Evolutionary conservation across 164 flowering plant genomes (phyloP), one percentile per base, ranked within the genome.

Genomic region (Amborella trichopoda): DNA sequence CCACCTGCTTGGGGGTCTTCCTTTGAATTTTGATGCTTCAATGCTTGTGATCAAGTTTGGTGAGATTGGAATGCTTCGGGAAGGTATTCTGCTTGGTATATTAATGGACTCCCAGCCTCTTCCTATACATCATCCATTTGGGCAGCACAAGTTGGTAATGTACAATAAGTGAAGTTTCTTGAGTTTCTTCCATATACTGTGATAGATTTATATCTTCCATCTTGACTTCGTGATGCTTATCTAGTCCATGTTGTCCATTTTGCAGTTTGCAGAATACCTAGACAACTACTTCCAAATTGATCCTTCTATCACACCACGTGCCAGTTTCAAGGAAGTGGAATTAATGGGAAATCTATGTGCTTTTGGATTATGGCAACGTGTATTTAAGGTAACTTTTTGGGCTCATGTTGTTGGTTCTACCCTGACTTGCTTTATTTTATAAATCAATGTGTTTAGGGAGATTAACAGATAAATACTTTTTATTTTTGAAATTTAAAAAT

Each of bases 21-120:
- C 86, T 10, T 64, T 91, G 53, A 83, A 95, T 39, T 82, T 91
- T 73, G 96, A 91, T 71, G 90, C 96, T 40, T 80, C 96, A 27
- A 63, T 84, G 45, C 70, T 80, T 14, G 67, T 78, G 39, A 64
- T 87, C 53, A 91, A 84, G 70, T 82, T 87, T 76, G 96, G 86
- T 43, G 69, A 64, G 12, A 48, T 63, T 53, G 96, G 99, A 45
- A 56, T 75, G 71, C 70, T 87, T 23, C 78, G 79, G 21, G 99
- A 91, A 69, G 96, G 99, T 54, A 87, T 91, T 67, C 60, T 91
- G 37, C 65, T 91, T 63, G 99, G 96, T 32, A 58, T 78, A 51
- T 54, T 87, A 66, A 78, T 82, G 82, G 99, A 91, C 58, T 65
- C 65, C 24, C 89, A 76, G 44, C 99, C 99, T 55, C 75, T 73